phyloP scores from a whole-genome alignment of 257 asterid species.

The Fraxinus cuspidata region DNA sequence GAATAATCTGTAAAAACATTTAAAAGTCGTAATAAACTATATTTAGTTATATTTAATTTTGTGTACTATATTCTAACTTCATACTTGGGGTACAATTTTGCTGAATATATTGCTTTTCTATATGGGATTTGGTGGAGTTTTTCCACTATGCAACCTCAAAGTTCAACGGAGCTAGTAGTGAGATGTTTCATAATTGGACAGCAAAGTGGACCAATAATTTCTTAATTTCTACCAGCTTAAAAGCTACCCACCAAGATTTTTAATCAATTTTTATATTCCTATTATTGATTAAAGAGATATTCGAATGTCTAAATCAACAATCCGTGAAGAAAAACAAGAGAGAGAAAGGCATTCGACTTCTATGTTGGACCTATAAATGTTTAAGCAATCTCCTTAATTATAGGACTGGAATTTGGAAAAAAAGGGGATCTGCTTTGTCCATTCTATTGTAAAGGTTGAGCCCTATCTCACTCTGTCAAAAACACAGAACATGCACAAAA shows the following conservation, averaged over 20 bases:
- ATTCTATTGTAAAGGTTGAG: slow-evolving; percentile 19
- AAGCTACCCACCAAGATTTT: slow-evolving; percentile 20
- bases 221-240: slow-evolving; percentile 30
- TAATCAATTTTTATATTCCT: slow-evolving; percentile 6
- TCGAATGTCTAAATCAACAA: slow-evolving; percentile 41
- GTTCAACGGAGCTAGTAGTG: slow-evolving; percentile 28
- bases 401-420: slow-evolving; percentile 19
- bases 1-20: no score
- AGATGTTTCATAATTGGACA: slow-evolving; percentile 23
- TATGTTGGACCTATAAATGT: slow-evolving; percentile 39
- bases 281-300: slow-evolving; percentile 29
- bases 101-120: slow-evolving; percentile 26
- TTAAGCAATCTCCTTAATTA: slow-evolving; percentile 19
- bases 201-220: not conserved
- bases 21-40: no score
- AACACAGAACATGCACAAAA: not conserved
- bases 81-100: not conserved
- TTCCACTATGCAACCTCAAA: slow-evolving; percentile 29
- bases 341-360: not conserved
- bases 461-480: not conserved
- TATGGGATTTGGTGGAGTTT: slow-evolving; percentile 22
- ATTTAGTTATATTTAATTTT: no score
- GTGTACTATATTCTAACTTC: not conserved
- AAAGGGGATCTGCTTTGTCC: slow-evolving; percentile 22
- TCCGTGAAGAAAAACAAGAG: slow-evolving; percentile 31